These are phyloP conservation scores for Sordaria brevicollis DNA, from an alignment of 495 filamentous ascomycete genomes.

Conservation along the genomic window DNA sequence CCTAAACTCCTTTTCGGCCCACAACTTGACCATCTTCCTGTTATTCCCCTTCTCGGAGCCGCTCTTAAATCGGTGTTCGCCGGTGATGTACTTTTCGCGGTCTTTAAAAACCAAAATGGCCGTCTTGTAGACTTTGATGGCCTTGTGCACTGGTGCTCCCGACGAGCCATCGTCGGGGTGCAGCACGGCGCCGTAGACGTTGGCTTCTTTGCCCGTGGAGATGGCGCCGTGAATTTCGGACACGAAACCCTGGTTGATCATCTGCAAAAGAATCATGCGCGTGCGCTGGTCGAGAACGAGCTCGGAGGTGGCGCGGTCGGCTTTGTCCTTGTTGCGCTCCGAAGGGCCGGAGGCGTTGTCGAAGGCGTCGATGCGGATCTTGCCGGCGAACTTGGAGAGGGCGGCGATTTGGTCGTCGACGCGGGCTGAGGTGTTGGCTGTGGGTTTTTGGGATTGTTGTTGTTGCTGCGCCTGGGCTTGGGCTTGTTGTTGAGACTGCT, in stretches of 20 bases:
- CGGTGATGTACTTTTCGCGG: constrained; percentile 84
- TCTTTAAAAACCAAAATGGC: constrained; percentile 95
- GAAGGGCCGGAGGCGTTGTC: constrained; percentile 35
- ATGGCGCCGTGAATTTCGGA: constrained; percentile 81
- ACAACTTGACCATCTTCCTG: constrained; percentile 90
- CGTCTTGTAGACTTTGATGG: constrained; percentile 98
- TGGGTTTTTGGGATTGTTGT: constrained; percentile 77
- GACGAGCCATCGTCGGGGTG: constrained; percentile 27
- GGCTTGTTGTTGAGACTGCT: background rate
- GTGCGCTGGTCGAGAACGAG: constrained; percentile 90
- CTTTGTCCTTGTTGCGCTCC: constrained; percentile 57
- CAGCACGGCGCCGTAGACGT: constrained; percentile 67
- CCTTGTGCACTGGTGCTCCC: constrained; percentile 47
- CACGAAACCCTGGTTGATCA: constrained; percentile 82
- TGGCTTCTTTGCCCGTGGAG: constrained; percentile 94
- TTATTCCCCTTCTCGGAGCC: constrained; percentile 89
- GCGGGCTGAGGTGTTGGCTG: constrained; percentile 62
- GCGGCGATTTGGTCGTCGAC: constrained; percentile 82
- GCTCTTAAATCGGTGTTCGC: constrained; percentile 65
- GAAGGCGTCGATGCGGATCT: constrained; percentile 71
- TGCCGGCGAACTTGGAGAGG: constrained; percentile 75
- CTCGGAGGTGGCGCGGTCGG: constrained; percentile 85
- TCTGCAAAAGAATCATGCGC: constrained; percentile 86
- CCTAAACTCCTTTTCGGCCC: constrained; percentile 97
- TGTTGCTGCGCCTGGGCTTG: constrained; percentile 19